Base-by-base conservation (phyloP, 1,139 yeast species). In the Torulaspora globosa region DNA sequence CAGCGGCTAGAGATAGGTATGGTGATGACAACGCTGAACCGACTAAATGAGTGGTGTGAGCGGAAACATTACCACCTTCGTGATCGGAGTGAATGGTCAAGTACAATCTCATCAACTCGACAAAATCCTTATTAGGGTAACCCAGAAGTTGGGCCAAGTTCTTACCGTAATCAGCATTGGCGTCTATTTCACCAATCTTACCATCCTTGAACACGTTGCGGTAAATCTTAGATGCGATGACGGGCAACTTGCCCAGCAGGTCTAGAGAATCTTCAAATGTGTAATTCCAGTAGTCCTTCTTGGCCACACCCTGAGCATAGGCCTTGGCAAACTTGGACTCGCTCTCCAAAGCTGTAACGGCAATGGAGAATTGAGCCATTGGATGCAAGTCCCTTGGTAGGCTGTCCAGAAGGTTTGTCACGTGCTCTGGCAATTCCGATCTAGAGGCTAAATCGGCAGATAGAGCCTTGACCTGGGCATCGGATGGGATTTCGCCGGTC, bases 91-190 rank as follows among this genome's bases (percentile, higher is more conserved):
- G 76, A 35, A 72, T 58, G 4, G 74, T 72, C 53, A 71, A 62
- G 53, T 72, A 72, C 38, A 72, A 50, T 55, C 76, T 62, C 60
- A 71, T 66, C 48, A 72, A 56, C 43, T 72, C 72, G 33, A 69
- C 69, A 48, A 71, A 70, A 39, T 71, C 74, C 11, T 52, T 53
- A 50, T 62, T 63, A 28, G 55, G 49, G 72, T 74, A 84, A 64
- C 97, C 97, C 65, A 89, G 76, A 71, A 86, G 72, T 65, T 75
- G 71, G 58, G 97, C 87, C 70, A 88, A 82, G 78, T 90, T 90
- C 66, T 87, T 87, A 72, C 95, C 85, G 76, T 90, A 90, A 73
- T 92, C 97, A 63, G 86, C 80, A 60, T 77, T 75, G 58, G 80
- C 72, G 71, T 86, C 86, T 60, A 87, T 73, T 47, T 78, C 69